Base-by-base conservation (phyloP, 257 asterid species). In the Oldenlandia corymbosa region DNA sequence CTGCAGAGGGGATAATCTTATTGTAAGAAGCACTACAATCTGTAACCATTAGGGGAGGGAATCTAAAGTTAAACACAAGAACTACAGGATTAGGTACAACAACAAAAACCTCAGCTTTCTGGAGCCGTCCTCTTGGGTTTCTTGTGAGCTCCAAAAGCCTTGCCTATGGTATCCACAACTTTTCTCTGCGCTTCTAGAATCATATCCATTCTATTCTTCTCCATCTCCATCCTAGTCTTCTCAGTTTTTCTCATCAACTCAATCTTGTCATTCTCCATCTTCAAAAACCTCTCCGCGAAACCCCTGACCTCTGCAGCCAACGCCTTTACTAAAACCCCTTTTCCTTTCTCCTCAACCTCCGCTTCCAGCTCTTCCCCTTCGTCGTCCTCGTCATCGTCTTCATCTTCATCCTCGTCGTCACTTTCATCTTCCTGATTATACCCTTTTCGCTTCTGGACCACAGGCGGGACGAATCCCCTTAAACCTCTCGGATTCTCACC, bases 141-240 rank as follows among this genome's bases (percentile, higher is more conserved):
- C 72, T 86, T 84, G 72, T 76, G 66, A 62, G 77, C 75, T 66
- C 81, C 86, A 67, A 88, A 80, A 26, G 86, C 92, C 58, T 81
- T 83, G 45, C 76, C 80, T 69, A 88, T 85, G 6, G 89, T 72
- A 57, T 83, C 88, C 46, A 82, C 73, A 53, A 91, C 78, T 78
- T 81, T 88, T 79, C 86, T 82, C 63, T 86, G 95, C 2, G 88
- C 83, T 17, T 87, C 91, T 1, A 78, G 73, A 66, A 88, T 91
- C 97, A 88, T 91, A n/a, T 79, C 93, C 84, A 75, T 80, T 80
- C 88, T 83, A 84, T 81, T 88, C 78, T 78, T 83, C 79, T 91
- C 96, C 94, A 86, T 84, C 81, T 91, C 93, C 86, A 83, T 83
- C 23, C 89, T 52, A 24, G 39, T 68, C 77, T 80, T 85, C 74